Conservation (phyloP, 257 asterid genomes). For the Rubia yunnanensis region DNA sequence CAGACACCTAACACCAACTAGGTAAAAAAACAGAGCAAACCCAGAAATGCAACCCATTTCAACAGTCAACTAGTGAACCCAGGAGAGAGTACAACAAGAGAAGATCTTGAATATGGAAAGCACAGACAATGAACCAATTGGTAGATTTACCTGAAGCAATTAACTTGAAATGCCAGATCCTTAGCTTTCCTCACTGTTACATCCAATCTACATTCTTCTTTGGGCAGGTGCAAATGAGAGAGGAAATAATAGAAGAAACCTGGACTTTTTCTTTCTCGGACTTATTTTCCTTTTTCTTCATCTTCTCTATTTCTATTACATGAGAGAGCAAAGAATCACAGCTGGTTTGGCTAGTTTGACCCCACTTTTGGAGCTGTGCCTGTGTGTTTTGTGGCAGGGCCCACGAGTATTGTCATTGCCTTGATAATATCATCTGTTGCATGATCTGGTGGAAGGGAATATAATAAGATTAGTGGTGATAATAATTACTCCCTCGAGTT, state of each 20-base stretch:
- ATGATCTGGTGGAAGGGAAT: neutral
- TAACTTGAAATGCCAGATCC: conserved; percentile 16
- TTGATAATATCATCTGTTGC: neutral
- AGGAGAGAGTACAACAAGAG: conserved; percentile 6
- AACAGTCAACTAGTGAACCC: neutral
- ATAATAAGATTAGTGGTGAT: neutral
- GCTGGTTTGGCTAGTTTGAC: conserved; percentile 35
- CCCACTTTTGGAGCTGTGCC: conserved; percentile 12
- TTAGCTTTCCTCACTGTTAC: conserved; percentile 4
- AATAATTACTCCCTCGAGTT: neutral
- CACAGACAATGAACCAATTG: neutral
- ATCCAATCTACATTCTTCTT: conserved; percentile 14
- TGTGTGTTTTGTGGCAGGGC: conserved; percentile 6
- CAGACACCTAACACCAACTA: neutral
- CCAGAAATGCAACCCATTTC: neutral
- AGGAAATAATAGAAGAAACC: conserved; percentile 15
- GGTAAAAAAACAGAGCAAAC: neutral
- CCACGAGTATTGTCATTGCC: neutral
- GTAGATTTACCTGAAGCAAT: conserved; percentile 4
- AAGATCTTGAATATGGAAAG: neutral
- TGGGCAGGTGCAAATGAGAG: conserved; percentile 4
- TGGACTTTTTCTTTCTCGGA: conserved; percentile 23
- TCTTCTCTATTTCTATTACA: neutral
- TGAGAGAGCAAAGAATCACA: conserved; percentile 15
- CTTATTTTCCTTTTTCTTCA: neutral